Evolutionary conservation across 192 early-diverging fungal genomes (phyloP), one percentile per base, ranked within the genome.

Genomic region (Coemansia sp.): DNA sequence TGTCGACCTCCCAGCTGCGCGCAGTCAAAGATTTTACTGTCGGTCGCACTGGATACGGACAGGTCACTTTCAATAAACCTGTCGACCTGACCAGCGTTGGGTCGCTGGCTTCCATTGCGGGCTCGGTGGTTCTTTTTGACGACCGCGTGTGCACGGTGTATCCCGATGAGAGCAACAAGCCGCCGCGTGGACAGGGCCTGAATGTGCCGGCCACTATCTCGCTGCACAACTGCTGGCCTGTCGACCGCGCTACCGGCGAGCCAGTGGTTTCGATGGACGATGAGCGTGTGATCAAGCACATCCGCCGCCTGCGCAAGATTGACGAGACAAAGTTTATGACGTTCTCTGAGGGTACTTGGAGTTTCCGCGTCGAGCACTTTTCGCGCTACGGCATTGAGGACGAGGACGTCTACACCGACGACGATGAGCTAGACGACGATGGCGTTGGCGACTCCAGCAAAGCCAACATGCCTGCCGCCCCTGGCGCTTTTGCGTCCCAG

Each of bases 321-420:
- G 60, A 78, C 17, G 87, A 88, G 28, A 95, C 91, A 1, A 71
- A 81, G 36, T 93, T 95, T 67, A 60, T 92, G 15, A 83, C 81
- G 29, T 99, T 80, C 34, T 61, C 77, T 9, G 82, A 83, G 13
- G 93, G 94, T 17, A 80, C 78, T 0, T 99, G 97, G 97, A 84
- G 71, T n/a, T 99, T 99, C 72, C 60, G 79, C 13, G 96, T 99
- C 7, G 78, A 92, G 50, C 87, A 93, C 55, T 89, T 89, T 70
- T 87, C 82, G 52, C 70, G 78, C 38, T 95, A 95, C 58, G 91
- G 89, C 9, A 60, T 95, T 48, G 79, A 80, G 32, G 83, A 87
- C 35, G 83, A 83, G 19, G 79, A 84, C 18, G 81, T 81, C 17
- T 72, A 81, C 15, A 85, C 83, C 8, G 80, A 83, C 8, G 67